Evolutionary conservation across 495 filamentous ascomycete species (phyloP), one percentile per base, ranked within the genome.

Genomic region (Thozetella sp.): DNA sequence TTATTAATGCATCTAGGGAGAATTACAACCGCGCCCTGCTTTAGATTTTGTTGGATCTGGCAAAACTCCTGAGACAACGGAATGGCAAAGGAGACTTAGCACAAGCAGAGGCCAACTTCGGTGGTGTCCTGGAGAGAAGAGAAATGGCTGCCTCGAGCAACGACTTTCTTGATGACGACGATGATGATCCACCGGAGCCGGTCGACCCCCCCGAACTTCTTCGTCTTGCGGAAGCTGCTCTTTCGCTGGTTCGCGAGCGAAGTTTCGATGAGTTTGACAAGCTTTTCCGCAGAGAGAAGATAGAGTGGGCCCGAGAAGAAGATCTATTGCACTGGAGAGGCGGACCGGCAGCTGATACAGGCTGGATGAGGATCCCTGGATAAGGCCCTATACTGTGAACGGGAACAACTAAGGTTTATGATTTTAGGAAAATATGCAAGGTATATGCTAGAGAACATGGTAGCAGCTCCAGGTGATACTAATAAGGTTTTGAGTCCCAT

Each of bases 41-140:
- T 19, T 59, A 52, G 57, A 50, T 59, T 13, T 13, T 20, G 6
- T 40, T 59, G 57, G 57, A 59, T 52, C 43, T 59, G 19, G 57
- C 57, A 17, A 20, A 22, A n/a, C 22, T 59, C 51, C 37, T 59
- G 17, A 26, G 57, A 2, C 13, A 11, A 52, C 51, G 57, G 15
- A 52, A 37, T 13, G 25, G 15, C 2, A 27, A 54, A 19, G 57
- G 30, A 23, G 57, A 59, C 51, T 15, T 11, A 2, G 11, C 26
- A 1, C 57, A 54, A 9, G 57, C 57, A 19, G 25, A 25, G 22
- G 27, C 57, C 30, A 46, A 27, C 24, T 59, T 59, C 19, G 34
- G 55, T 19, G 22, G 24, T 13, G 50, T 59, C 19, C 22, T 59
- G 23, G 51, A n/a, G n/a, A n/a, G n/a, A n/a, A n/a, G n/a, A n/a